A percentile compares a stretch with the other conserved stretches of the same genome.
These are phyloP conservation scores for Erodium moschatum DNA, from an alignment of 441 rosid species.

Conservation along the genomic window DNA sequence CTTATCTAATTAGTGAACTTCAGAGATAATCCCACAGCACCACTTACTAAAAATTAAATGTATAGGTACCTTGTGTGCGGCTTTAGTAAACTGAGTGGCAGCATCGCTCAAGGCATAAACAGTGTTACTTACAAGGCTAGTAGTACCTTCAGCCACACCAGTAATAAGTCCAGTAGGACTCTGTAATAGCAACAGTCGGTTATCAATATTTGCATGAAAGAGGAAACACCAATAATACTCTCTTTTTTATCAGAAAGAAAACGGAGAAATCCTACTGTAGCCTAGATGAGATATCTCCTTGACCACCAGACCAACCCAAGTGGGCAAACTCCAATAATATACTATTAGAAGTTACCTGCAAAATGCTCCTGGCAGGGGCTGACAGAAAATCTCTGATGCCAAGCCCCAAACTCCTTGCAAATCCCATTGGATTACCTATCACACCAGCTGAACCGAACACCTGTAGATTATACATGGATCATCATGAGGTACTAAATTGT, in stretches of 20 bases:
- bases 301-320: too few relatives aligned
- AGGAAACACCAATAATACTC: conserved; percentile 10
- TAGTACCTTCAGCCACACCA: conserved; percentile 94
- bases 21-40: conserved; percentile 15
- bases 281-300: too few relatives aligned
- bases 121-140: conserved; percentile 85
- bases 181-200: conserved; percentile 33
- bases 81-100: conserved; percentile 94
- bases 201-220: conserved; percentile 15
- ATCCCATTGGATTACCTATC: conserved; percentile 96
- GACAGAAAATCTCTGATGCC: conserved; percentile 90
- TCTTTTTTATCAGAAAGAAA: too few relatives aligned
- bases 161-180: conserved; percentile 83
- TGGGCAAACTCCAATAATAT: background rate
- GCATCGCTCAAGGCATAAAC: conserved; percentile 93
- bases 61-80: conserved; percentile 82
- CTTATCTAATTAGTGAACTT: conserved; percentile 15
- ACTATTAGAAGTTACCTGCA: conserved; percentile 43
- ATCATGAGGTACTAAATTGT: background rate
- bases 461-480: conserved; percentile 32
- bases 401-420: conserved; percentile 87
- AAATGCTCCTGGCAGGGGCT: conserved; percentile 70
- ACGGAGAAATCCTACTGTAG: too few relatives aligned
- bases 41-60: conserved; percentile 14
- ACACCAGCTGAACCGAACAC: conserved; percentile 98